Conservation (phyloP, 2,329 filamentous ascomycete genomes). For the Dothistroma pini region DNA sequence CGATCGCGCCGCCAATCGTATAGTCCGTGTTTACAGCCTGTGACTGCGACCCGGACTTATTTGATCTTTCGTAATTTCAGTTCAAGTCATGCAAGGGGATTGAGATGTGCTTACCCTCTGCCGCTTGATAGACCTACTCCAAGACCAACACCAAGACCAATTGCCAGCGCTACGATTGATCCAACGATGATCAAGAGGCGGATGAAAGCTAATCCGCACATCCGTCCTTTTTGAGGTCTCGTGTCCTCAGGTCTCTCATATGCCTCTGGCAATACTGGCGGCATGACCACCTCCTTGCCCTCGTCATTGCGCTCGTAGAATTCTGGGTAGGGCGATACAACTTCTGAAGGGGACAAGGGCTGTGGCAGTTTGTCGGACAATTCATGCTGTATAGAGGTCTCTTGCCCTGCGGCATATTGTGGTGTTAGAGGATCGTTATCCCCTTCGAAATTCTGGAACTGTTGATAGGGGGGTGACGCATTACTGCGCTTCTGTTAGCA, state of each 20-base stretch:
- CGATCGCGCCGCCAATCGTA: constrained; percentile 40
- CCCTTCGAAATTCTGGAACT: constrained; percentile 21
- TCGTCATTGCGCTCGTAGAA: constrained; percentile 26
- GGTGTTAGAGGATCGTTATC: constrained; percentile 16
- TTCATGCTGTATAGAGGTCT: constrained; percentile 13
- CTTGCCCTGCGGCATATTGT: constrained; percentile 17
- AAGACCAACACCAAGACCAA: constrained; percentile 37
- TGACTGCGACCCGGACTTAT: background rate
- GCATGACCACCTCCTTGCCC: constrained; percentile 31
- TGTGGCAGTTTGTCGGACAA: constrained; percentile 23
- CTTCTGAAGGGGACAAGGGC: constrained; percentile 24
- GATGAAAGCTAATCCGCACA: constrained; percentile 22
- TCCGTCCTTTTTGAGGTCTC: constrained; percentile 8
- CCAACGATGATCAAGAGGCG: constrained; percentile 24
- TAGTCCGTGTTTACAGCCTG: constrained; percentile 18
- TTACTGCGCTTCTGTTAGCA: constrained; percentile 10
- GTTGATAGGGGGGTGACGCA: constrained; percentile 28
- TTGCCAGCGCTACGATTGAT: constrained; percentile 28
- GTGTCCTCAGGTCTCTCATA: constrained; percentile 12
- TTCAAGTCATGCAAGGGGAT: background rate
- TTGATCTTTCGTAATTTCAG: constrained; percentile 5
- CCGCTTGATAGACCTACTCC: constrained; percentile 37
- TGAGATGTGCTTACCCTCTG: constrained; percentile 20
- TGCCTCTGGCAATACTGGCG: constrained; percentile 14
- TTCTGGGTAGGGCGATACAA: constrained; percentile 28